Percentiles rank a stretch among this genome's conserved stretches.
Conservation (phyloP, 2,329 filamentous ascomycete genomes). For the Colletotrichum eleusines region DNA sequence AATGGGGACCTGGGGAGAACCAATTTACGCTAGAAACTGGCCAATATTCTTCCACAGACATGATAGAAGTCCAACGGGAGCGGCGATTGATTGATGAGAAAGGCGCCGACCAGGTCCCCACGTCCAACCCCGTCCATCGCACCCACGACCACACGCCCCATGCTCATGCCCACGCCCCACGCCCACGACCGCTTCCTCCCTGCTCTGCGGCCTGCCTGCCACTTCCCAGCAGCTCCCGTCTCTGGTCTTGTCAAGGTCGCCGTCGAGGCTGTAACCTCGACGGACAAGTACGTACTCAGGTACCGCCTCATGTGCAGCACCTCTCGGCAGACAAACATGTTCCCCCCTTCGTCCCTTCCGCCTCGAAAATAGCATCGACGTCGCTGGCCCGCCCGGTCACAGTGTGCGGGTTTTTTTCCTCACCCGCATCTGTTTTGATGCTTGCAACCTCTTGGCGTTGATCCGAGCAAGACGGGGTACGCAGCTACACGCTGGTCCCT, state of each 20-base stretch:
- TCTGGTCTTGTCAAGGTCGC: constrained; percentile 14
- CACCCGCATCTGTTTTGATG: constrained; percentile 42
- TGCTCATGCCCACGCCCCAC: not conserved
- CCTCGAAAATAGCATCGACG: constrained; percentile 41
- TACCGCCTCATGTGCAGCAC: not conserved
- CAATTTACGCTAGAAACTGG: constrained; percentile 40
- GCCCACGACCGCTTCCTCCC: not conserved
- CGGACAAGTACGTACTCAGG: not conserved
- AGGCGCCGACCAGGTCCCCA: constrained; percentile 14
- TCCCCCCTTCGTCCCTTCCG: constrained; percentile 27
- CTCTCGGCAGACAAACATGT: constrained; percentile 23
- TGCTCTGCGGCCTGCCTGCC: too few relatives aligned
- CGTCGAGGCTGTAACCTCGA: constrained; percentile 7
- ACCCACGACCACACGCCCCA: not conserved
- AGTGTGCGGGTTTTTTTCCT: constrained; percentile 41
- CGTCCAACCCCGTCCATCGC: constrained; percentile 13
- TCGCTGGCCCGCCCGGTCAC: constrained; percentile 37
- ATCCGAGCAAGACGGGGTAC: constrained; percentile 42
- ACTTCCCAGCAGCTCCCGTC: constrained; percentile 14
- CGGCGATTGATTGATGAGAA: constrained; percentile 1
- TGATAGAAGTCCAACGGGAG: constrained; percentile 1
- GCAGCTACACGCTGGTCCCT: constrained; percentile 41
- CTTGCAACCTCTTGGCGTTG: constrained; percentile 42
- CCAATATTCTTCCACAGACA: constrained; percentile 24
- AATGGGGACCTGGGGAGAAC: constrained; percentile 35